Evolutionary conservation across 2,329 filamentous ascomycete genomes (phyloP), one percentile per base, ranked within the genome.

Genomic region (Ophiocordyceps polyrhachis-furcata): DNA sequence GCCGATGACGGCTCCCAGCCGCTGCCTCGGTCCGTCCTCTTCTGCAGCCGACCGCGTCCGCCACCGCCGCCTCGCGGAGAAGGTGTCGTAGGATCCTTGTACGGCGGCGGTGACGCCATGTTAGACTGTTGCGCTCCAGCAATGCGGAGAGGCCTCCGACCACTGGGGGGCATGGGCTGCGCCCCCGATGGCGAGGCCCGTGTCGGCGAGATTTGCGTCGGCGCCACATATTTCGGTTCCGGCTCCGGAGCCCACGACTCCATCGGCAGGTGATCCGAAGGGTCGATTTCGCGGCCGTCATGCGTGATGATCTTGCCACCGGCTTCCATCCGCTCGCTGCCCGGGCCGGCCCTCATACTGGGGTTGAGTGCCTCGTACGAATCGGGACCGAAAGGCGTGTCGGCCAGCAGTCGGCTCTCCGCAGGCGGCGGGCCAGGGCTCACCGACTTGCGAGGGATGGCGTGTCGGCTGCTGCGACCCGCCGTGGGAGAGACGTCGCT

Each of bases 201-300:
- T 6, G 65, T 57, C 45, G 54, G 48, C 1, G 56, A 52, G 11
- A 17, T 6, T 17, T 55, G 47, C 43, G 56, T 49, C 40, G 51
- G 56, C 23, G 53, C 48, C 2, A 46, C 48, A 28, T 56, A 49
- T 48, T 61, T 61, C 2, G 71, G 69, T 51, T 83, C 79, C 0
- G 82, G 82, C 53, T 87, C 82, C 0, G 82, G 81, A 2, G 82
- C 82, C 81, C 81, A 87, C 1, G 76, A 76, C 45, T 83, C 77
- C 56, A 85, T 74, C 0, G 83, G 83, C 14, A 88, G 67, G 55
- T 88, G 83, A 58, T 89, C 83, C 0, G 81, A 85, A 1, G 83
- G 83, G 55, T 89, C 83, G 45, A 89, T 73, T 53, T 86, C 80
- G 45, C 80, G 71, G 7, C 83, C 83, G 55, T 86, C 81, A 49